These are phyloP conservation scores for Cerioporus squamosus DNA, from an alignment of 1,284 basidiomycete genomes.

Conservation along the genomic window DNA sequence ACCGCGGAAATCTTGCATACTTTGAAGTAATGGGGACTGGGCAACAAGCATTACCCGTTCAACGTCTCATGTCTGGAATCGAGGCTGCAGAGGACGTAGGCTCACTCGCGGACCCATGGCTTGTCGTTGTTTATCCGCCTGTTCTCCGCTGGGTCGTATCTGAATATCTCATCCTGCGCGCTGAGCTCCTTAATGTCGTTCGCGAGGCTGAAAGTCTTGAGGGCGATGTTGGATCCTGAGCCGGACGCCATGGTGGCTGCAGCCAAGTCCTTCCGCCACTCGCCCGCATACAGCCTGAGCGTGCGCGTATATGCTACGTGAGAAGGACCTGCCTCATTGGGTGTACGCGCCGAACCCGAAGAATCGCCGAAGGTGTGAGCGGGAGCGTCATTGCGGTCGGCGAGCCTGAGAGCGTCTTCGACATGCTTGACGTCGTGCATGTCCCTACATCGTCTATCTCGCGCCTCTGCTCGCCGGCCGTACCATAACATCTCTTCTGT, in stretches of 20 bases:
- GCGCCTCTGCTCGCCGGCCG: conserved; percentile 7
- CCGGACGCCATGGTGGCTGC: conserved; percentile 30
- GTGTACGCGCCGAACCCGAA: too few relatives aligned
- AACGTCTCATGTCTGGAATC: conserved; percentile 75
- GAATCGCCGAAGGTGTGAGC: too few relatives aligned
- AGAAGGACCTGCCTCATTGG: conserved; percentile 7
- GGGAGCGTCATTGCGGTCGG: conserved; percentile 1
- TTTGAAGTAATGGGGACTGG: conserved; percentile 91
- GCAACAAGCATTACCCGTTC: neutral
- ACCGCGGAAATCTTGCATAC: conserved; percentile 94
- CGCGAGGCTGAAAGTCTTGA: conserved; percentile 82
- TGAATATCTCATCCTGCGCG: conserved; percentile 81
- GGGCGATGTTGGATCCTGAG: conserved; percentile 52
- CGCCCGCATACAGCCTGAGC: conserved; percentile 9
- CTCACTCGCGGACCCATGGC: conserved; percentile 89
- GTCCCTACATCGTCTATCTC: conserved; percentile 16
- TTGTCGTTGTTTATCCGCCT: conserved; percentile 69
- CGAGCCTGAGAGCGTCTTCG: conserved; percentile 15
- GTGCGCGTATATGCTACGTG: conserved; percentile 17
- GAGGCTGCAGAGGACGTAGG: too few relatives aligned
- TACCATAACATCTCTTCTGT: neutral
- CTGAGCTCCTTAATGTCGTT: conserved; percentile 79
- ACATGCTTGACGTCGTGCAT: conserved; percentile 24
- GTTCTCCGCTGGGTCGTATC: conserved; percentile 79
- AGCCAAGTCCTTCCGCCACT: conserved; percentile 9